Percentiles rank a stretch among this genome's conserved stretches.
phyloP scores from a whole-genome alignment of 257 asterid genomes.

The Petunia axillaris region DNA sequence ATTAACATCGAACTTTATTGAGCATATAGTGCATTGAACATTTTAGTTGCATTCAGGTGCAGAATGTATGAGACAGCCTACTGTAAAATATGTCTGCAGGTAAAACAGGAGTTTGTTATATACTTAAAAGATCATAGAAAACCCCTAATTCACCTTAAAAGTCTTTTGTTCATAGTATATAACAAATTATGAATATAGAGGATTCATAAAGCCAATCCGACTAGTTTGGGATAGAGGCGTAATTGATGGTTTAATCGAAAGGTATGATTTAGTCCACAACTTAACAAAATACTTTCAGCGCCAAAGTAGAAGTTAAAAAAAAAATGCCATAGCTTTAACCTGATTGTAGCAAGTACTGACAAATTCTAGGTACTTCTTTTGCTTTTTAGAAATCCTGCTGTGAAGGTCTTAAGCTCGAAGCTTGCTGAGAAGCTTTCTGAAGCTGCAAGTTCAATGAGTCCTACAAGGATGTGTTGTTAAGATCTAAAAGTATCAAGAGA shows the following conservation, averaged over 20 bases:
- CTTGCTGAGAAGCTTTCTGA: background rate
- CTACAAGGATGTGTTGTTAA: background rate
- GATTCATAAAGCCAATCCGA: background rate
- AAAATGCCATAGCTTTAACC: too few species aligned
- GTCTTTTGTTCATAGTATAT: background rate
- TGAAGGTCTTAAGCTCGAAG: background rate
- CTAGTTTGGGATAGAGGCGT: background rate
- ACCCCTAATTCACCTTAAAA: background rate
- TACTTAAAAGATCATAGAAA: background rate
- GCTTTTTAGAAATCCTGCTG: background rate
- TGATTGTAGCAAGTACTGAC: background rate
- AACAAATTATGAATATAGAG: background rate
- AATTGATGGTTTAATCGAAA: background rate
- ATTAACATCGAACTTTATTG: constrained; percentile 12
- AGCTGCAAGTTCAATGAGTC: background rate
- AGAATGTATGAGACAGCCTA: background rate
- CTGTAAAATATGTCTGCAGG: background rate
- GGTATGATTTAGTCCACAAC: background rate
- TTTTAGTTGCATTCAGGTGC: background rate
- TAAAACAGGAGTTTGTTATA: background rate
- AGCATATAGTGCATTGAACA: background rate
- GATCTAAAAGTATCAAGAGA: background rate
- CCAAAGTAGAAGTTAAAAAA: background rate
- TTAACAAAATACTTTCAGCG: background rate
- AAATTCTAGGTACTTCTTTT: background rate